Percentiles rank a stretch among this genome's conserved stretches.
These are phyloP conservation scores for Ceratobasidium sp. DNA, from an alignment of 1,284 basidiomycete species.

Conservation along the genomic window DNA sequence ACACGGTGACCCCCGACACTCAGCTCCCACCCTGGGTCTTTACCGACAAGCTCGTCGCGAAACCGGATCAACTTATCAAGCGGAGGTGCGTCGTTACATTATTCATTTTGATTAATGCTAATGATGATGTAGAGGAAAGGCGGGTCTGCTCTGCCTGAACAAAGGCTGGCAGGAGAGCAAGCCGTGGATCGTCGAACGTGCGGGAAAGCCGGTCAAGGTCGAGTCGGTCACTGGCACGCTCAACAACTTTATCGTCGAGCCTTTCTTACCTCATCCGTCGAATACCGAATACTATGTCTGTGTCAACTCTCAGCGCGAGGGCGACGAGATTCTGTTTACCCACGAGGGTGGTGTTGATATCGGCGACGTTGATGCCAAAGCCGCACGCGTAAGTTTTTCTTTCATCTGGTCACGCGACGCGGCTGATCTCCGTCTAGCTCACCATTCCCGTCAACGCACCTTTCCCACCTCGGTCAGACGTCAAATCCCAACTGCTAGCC, in stretches of 20 bases:
- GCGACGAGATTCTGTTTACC: conserved; percentile 97
- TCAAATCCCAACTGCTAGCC: conserved; percentile 81
- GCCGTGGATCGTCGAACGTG: conserved; percentile 89
- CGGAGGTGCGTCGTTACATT: conserved; percentile 59
- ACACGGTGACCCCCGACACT: conserved; percentile 82
- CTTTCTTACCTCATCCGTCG: conserved; percentile 95
- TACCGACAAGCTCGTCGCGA: conserved; percentile 88
- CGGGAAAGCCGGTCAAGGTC: conserved; percentile 95
- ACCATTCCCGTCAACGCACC: conserved; percentile 81
- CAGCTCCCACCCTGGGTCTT: conserved; percentile 88
- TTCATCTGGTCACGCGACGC: neutral
- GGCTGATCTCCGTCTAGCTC: conserved; percentile 68
- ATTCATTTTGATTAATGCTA: conserved; percentile 2
- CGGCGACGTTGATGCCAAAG: conserved; percentile 98
- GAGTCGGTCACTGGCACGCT: conserved; percentile 94
- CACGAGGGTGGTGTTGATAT: conserved; percentile 99
- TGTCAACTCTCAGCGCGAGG: conserved; percentile 95
- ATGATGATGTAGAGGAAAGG: conserved; percentile 82
- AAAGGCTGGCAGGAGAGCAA: conserved; percentile 89
- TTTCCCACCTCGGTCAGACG: conserved; percentile 84
- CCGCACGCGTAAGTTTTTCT: conserved; percentile 55
- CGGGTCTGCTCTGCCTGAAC: conserved; percentile 94
- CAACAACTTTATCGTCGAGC: conserved; percentile 98
- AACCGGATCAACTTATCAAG: conserved; percentile 99
- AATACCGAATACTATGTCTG: conserved; percentile 98